Evolutionary conservation across 257 asterid species (phyloP).

Genomic region (Vinca minor): DNA sequence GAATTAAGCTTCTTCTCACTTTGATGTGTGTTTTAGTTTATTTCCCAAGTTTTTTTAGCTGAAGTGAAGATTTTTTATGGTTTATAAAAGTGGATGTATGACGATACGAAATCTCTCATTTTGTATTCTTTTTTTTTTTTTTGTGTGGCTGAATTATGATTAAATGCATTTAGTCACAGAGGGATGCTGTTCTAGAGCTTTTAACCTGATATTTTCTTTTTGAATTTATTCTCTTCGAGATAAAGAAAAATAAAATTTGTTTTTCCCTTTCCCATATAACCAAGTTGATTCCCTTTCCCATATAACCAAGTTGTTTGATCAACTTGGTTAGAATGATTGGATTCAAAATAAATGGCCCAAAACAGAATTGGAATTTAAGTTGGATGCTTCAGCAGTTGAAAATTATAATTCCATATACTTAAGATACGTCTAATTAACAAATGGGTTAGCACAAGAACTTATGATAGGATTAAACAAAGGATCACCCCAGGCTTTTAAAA

Average conservation of each 20-base stretch:
- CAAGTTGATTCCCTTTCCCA: neutral
- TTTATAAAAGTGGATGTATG: neutral
- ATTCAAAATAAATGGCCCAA: neutral
- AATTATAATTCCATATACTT: neutral
- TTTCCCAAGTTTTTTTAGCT: neutral
- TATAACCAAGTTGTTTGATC: neutral
- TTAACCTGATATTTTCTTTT: neutral
- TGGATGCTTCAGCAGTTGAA: neutral
- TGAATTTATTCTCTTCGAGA: neutral
- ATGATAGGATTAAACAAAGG: conserved; percentile 2
- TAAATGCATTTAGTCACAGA: neutral
- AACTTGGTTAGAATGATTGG: neutral
- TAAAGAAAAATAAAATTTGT: neutral
- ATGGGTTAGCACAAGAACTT: neutral
- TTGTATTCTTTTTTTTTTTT: too few relatives aligned
- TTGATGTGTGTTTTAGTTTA: neutral
- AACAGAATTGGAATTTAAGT: neutral
- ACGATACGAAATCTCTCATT: neutral
- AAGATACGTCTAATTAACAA: neutral
- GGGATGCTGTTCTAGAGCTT: neutral
- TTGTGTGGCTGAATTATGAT: too few relatives aligned
- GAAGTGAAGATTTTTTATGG: neutral
- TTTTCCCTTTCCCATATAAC: neutral
- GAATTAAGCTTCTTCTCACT: neutral
- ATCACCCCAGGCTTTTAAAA: conserved; percentile 5